Evolutionary conservation across 148 eudicot genomes (phyloP).

Genomic region (Rhododendron ovatum): DNA sequence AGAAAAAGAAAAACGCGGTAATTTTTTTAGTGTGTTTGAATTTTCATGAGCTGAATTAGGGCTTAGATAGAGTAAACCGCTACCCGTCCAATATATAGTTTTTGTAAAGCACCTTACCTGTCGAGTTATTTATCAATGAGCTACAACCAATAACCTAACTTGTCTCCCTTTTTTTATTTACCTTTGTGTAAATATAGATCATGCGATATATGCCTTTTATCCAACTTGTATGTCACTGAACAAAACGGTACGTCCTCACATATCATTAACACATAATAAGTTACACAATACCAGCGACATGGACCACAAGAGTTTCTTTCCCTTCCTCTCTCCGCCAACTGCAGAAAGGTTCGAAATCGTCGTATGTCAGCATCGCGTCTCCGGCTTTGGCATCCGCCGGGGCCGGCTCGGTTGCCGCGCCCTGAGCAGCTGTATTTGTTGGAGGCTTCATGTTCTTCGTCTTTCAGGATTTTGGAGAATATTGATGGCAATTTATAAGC

Average conservation of each 20-base stretch:
- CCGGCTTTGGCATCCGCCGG: background rate
- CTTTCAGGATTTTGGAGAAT: background rate
- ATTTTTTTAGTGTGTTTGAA: background rate
- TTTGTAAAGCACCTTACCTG: no score
- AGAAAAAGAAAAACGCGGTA: background rate
- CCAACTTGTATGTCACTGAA: no score
- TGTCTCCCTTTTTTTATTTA: no score
- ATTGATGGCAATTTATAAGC: background rate
- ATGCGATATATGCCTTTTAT: no score
- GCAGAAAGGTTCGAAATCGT: slow-evolving; percentile 45
- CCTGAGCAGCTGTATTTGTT: background rate
- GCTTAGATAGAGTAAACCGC: no score
- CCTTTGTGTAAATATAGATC: no score
- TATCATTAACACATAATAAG: background rate
- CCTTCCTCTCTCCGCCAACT: slow-evolving; percentile 30
- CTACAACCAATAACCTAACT: no score
- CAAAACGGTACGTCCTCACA: background rate
- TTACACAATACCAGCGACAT: slow-evolving; percentile 24
- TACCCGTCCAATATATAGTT: no score
- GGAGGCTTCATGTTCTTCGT: background rate
- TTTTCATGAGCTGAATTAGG: no score
- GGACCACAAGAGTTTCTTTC: slow-evolving; percentile 29
- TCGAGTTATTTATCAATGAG: no score
- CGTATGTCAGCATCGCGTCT: slow-evolving; percentile 5
- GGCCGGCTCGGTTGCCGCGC: background rate